Conservation (phyloP, 129 eudicot genomes). For the Logfia minima region DNA sequence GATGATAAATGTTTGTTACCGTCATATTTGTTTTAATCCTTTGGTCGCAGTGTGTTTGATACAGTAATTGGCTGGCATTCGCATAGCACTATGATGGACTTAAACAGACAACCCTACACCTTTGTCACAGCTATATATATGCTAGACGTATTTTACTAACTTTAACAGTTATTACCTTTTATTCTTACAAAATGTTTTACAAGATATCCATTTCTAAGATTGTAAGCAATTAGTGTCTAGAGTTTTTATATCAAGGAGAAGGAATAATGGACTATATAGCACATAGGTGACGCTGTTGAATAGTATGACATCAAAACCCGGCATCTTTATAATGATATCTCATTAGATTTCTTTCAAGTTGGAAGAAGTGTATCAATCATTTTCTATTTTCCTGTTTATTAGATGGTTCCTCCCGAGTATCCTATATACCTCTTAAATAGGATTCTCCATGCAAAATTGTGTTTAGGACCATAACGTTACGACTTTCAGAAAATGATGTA, state of each 20-base stretch:
- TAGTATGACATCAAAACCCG: background rate
- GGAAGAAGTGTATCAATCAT: background rate
- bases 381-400: too few species aligned
- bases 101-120: conserved; percentile 2
- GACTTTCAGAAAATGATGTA: too few species aligned
- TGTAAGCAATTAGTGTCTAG: background rate
- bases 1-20: conserved; percentile 6
- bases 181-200: background rate
- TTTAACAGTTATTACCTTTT: background rate
- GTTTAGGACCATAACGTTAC: too few species aligned
- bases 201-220: background rate
- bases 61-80: background rate
- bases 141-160: background rate
- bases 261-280: background rate
- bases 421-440: too few species aligned
- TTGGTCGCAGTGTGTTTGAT: conserved; percentile 3
- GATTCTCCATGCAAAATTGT: too few species aligned
- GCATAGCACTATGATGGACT: background rate
- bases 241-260: background rate
- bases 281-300: background rate
- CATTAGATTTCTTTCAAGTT: background rate
- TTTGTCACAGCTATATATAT: background rate
- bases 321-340: background rate
- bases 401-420: too few species aligned
- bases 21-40: background rate